Evolutionary conservation across 495 filamentous ascomycete species (phyloP), one percentile per base, ranked within the genome.

Genomic region (Daldinia concentrica): DNA sequence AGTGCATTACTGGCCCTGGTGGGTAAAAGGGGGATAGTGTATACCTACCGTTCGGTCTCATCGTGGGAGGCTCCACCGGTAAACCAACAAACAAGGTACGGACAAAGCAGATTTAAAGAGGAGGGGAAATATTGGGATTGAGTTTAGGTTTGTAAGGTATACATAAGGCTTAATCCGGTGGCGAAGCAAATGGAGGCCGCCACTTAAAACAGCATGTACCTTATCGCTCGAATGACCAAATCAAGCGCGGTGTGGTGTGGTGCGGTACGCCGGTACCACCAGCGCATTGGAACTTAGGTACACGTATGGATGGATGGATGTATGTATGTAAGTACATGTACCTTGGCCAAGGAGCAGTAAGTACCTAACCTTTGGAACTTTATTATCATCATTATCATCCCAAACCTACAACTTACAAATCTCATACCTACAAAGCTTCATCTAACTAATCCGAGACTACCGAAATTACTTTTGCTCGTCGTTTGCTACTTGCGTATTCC

Each of bases 211-310:
- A 14, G 34, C 34, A 36, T 5, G 12, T 14, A 36, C 11, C 9
- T 48, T 48, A 22, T 48, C 41, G 41, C 19, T 22, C 58, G 65
- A 58, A 68, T 68, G 65, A 68, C 51, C 65, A 57, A 68, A 56
- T 56, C 15, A 43, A 56, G 50, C 17, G 34, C 34, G 3, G 34
- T 36, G 12, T 36, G 3, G 34, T 36, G 12, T 36, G 4, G 12
- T 36, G 34, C 34, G 34, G 34, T 36, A 36, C 34, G 11, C 6
- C 12, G 34, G 34, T 36, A 36, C 34, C 34, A 36, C 34, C 34
- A 36, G 34, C 34, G 34, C 34, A 36, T 36, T 36, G 12, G 34
- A 36, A 34, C 34, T 36, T 36, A n/a, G n/a, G n/a, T n/a, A 14
- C 34, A 36, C 34, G 34, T 34, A 30, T 4, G 4, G 1, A 27